A percentile compares a stretch with the other conserved stretches of the same genome.
phyloP scores from a whole-genome alignment of 208 protist genomes.

The Trypanosoma boissoni region DNA sequence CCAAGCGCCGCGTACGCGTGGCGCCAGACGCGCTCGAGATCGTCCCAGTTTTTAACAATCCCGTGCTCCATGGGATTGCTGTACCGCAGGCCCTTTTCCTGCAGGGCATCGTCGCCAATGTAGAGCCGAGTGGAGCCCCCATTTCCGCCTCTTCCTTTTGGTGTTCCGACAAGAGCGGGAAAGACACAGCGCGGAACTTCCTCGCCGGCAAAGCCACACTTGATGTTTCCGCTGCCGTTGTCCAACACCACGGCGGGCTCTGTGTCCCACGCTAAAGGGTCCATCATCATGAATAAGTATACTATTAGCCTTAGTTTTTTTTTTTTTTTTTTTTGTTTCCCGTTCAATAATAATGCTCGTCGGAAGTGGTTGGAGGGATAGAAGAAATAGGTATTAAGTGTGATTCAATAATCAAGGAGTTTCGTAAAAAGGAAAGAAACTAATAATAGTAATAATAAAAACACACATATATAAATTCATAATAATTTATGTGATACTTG shows the following conservation, averaged over 20 bases:
- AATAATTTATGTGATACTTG: background rate
- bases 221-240: conserved; percentile 89
- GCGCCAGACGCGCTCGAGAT: conserved; percentile 98
- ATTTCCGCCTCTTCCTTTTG: conserved; percentile 92
- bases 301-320: too few relatives aligned
- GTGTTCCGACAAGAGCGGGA: conserved; percentile 93
- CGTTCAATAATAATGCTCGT: too few relatives aligned
- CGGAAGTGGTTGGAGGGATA: background rate
- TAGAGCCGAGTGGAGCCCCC: conserved; percentile 92
- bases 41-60: conserved; percentile 98
- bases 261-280: conserved; percentile 48
- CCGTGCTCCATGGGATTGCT: conserved; percentile 95
- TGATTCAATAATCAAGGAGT: background rate
- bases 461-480: background rate
- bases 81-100: conserved; percentile 88
- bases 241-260: conserved; percentile 76
- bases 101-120: conserved; percentile 93
- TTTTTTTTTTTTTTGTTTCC: conserved; percentile 1
- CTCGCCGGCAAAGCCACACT: conserved; percentile 96
- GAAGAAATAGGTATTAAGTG: background rate
- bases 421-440: background rate
- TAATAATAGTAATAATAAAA: background rate
- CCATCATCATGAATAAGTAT: conserved; percentile 8
- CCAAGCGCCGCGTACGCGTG: conserved; percentile 98
- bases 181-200: conserved; percentile 96